Evolutionary conservation across 2,329 filamentous ascomycete species (phyloP), one percentile per base, ranked within the genome.

Genomic region (Curvularia sp.): DNA sequence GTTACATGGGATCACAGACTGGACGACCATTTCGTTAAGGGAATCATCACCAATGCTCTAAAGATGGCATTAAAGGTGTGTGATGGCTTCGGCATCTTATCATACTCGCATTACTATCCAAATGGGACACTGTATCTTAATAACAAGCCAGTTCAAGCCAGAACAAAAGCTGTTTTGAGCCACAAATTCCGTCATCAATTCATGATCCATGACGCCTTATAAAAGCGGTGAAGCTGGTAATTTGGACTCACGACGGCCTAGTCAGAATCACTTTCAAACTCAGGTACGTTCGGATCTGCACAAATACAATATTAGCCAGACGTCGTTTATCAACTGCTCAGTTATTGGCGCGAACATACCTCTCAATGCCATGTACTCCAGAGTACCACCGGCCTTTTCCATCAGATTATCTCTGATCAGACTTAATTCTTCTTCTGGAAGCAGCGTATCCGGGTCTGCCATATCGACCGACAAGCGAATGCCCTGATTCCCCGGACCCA

Each of bases 181-280:
- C 19, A 45, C 10, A 6, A 21, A 41, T 27, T 9, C 2, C 1
- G 28, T 15, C 10, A 18, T 23, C 10, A 18, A 12, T 25, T 8
- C 39, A 21, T 21, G 19, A 34, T 34, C 19, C 13, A 27, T 10
- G 8, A 19, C 15, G 12, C 9, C n/a, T 5, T 13, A 12, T 34
- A n/a, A 18, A 13, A 18, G 9, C 23, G 7, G 13, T 5, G n/a
- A 36, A 23, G 0, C n/a, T 15, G 10, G 23, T 9, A 49, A 21
- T 8, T 30, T 10, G 1, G 2, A 39, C n/a, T 27, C 21, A 21
- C 13, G 15, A 19, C 32, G 18, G 34, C 43, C 69, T 61, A 81
- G 53, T 82, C 80, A 8, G 80, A 81, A 45, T 81, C 80, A 9
- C 73, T 75, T 45, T 79, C 75, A 49, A 79, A 81, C 23, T 82